These are phyloP conservation scores for Citrus medica DNA, from an alignment of 345 rosid species.

Conservation along the genomic window DNA sequence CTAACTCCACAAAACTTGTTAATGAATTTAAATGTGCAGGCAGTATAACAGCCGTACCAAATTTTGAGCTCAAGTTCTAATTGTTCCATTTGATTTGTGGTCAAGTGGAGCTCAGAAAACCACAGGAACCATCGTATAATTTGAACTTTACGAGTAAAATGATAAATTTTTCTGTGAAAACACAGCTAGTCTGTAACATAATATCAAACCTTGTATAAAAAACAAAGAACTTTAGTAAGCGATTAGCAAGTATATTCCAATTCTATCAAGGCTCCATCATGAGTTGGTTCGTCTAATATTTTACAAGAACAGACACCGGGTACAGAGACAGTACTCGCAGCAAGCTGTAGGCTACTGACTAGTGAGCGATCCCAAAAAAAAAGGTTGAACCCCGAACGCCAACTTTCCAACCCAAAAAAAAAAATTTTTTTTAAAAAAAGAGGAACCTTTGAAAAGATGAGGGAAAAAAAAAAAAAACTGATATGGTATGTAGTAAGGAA, in stretches of 20 bases:
- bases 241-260: neutral
- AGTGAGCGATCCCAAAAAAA: neutral
- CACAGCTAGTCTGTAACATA: neutral
- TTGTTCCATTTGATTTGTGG: neutral
- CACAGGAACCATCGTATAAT: neutral
- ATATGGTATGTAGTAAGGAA: neutral
- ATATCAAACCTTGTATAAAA: neutral
- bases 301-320: conserved; percentile 16
- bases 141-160: neutral
- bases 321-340: neutral
- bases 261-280: conserved; percentile 4
- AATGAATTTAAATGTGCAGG: neutral
- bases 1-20: neutral
- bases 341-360: neutral
- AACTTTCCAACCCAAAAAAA: conserved; percentile 4
- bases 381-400: neutral
- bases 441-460: neutral
- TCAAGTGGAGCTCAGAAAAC: neutral
- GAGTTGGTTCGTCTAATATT: conserved; percentile 15
- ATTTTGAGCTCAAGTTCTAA: neutral
- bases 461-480: neutral
- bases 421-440: conserved; percentile 1
- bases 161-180: neutral
- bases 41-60: neutral
- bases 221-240: neutral